Evolutionary conservation across 768 basidiomycete genomes (phyloP).

Genomic region (Mycena leptocephala): DNA sequence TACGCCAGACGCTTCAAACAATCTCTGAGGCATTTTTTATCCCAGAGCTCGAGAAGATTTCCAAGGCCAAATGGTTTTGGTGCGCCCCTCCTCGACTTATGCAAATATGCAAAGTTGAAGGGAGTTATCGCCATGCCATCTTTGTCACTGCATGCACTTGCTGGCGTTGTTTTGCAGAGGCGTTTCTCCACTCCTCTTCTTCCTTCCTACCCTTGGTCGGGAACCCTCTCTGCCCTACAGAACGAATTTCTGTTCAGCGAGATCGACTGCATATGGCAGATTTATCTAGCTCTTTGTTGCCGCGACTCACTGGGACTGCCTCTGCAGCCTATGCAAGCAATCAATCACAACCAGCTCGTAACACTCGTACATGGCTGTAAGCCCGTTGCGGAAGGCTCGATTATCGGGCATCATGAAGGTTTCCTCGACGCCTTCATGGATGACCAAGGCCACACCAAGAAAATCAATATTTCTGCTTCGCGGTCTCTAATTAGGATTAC

Average conservation of each 20-base stretch:
- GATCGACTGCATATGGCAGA: constrained; percentile 10
- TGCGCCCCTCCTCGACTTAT: neutral
- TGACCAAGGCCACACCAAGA: neutral
- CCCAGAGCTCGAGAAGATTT: neutral
- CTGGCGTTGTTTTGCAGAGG: too few relatives aligned
- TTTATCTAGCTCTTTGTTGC: neutral
- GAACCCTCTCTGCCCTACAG: neutral
- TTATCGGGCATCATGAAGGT: neutral
- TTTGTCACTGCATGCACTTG: neutral
- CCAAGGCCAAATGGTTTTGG: neutral
- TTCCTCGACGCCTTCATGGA: neutral
- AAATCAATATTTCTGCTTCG: neutral
- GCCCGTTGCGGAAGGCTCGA: neutral
- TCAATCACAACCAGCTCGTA: neutral
- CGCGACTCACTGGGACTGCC: neutral
- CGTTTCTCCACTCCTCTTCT: too few relatives aligned
- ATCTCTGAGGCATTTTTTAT: neutral
- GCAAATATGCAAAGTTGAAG: constrained; percentile 8
- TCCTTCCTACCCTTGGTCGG: neutral
- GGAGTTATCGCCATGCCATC: neutral
- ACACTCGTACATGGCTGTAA: constrained; percentile 6
- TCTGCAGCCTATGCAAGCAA: neutral
- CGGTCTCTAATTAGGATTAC: neutral
- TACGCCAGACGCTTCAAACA: neutral
- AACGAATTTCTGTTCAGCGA: neutral